These are phyloP conservation scores for Ceriops decandra DNA, from an alignment of 345 rosid genomes.

Conservation along the genomic window DNA sequence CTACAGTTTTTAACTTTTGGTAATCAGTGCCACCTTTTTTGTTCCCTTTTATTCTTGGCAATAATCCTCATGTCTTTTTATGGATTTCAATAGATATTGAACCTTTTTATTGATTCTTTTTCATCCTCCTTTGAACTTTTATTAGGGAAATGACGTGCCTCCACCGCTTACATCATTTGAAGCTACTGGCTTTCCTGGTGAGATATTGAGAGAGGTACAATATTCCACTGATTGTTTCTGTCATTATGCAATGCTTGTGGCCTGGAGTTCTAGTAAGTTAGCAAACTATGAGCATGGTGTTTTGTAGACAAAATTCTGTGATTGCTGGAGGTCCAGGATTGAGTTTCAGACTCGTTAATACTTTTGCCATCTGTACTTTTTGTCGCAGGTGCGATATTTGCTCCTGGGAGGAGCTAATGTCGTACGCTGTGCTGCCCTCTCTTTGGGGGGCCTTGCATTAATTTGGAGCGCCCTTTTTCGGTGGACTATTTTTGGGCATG, in stretches of 20 bases:
- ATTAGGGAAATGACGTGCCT: slow-evolving; percentile 80
- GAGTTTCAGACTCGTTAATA: slow-evolving; percentile 59
- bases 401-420: slow-evolving; percentile 97
- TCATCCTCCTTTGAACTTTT: slow-evolving; percentile 1
- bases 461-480: slow-evolving; percentile 69
- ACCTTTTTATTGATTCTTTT: too few species aligned
- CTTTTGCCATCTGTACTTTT: slow-evolving; percentile 75
- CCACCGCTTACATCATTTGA: slow-evolving; percentile 74
- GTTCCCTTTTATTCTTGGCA: background rate
- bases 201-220: slow-evolving; percentile 88
- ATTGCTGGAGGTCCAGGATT: slow-evolving; percentile 55
- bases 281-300: slow-evolving; percentile 17
- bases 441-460: slow-evolving; percentile 61
- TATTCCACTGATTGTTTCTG: slow-evolving; percentile 10
- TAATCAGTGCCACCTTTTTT: background rate
- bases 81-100: background rate
- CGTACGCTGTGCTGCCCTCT: slow-evolving; percentile 93
- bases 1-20: background rate
- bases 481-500: slow-evolving; percentile 68
- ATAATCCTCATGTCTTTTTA: background rate
- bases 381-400: slow-evolving; percentile 99
- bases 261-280: slow-evolving; percentile 26
- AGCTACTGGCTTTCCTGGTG: slow-evolving; percentile 76
- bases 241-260: slow-evolving; percentile 9
- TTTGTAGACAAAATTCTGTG: slow-evolving; percentile 27